Conservation (phyloP, 345 rosid genomes). For the Eutrema yunnanense region DNA sequence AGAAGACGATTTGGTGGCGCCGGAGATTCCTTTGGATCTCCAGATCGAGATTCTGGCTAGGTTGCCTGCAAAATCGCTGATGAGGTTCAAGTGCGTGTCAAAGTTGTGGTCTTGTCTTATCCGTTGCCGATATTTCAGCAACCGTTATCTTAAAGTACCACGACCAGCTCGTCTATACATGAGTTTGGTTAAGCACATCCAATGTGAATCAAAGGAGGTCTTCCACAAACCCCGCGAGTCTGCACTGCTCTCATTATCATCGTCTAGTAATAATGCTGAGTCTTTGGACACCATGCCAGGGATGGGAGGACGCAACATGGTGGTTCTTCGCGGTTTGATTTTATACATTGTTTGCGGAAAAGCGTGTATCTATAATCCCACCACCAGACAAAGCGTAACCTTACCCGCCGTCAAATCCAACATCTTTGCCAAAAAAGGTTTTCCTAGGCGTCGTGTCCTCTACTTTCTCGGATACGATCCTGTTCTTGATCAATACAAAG, state of each 20-base stretch:
- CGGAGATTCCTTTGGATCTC: not conserved
- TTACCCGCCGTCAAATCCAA: not conserved
- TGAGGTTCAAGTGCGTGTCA: conserved; percentile 1
- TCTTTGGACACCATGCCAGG: not conserved
- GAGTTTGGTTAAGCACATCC: not conserved
- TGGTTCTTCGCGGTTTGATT: not conserved
- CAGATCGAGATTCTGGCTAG: not conserved
- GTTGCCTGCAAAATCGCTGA: not conserved
- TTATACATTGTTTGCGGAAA: not conserved
- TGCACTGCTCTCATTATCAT: not conserved
- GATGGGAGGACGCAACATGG: not conserved
- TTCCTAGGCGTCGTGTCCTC: accelerated
- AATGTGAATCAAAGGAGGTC: not conserved
- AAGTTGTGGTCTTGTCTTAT: not conserved
- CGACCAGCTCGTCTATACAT: not conserved
- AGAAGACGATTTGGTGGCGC: not conserved
- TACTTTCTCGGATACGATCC: not conserved
- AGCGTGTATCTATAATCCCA: conserved; percentile 5
- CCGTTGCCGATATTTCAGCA: not conserved
- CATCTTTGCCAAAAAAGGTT: not conserved
- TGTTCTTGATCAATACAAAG: conserved; percentile 15
- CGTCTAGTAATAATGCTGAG: not conserved
- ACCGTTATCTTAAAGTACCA: not conserved
- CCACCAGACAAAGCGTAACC: not conserved
- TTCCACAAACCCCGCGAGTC: not conserved